Evolutionary conservation across 1,139 yeast species (phyloP).

Genomic region (Pichia norvegensis): DNA sequence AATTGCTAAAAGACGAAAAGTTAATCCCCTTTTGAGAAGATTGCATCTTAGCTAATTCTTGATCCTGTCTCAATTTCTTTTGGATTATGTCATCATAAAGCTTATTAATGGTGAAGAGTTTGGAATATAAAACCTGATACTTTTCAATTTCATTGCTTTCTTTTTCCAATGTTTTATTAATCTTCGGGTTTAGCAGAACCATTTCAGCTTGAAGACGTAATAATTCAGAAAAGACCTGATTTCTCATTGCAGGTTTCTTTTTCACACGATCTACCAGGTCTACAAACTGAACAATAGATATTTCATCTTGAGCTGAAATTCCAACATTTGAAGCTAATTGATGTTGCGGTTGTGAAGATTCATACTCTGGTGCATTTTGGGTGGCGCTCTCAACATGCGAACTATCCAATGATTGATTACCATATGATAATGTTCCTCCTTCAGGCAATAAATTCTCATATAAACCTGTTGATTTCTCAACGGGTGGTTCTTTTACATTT

Average conservation of each 20-base stretch:
- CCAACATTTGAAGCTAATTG: background rate
- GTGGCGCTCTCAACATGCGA: background rate
- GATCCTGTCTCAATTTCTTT: conserved; percentile 40
- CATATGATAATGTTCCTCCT: background rate
- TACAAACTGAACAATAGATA: conserved; percentile 61
- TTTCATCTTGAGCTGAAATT: conserved; percentile 45
- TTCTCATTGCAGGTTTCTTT: conserved; percentile 39
- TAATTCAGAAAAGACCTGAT: conserved; percentile 50
- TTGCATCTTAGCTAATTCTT: conserved; percentile 9
- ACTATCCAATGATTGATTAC: background rate
- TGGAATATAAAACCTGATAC: conserved; percentile 71
- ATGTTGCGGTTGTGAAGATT: background rate
- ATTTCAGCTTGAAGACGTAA: conserved; percentile 61
- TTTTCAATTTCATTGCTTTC: conserved; percentile 62
- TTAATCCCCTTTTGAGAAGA: background rate
- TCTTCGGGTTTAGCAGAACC: conserved; percentile 62
- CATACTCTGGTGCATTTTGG: background rate
- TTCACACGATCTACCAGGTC: conserved; percentile 52
- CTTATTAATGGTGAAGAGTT: conserved; percentile 69
- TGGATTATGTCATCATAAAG: conserved; percentile 77
- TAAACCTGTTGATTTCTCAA: conserved; percentile 17
- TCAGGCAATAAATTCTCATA: conserved; percentile 21
- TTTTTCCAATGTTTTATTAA: conserved; percentile 56
- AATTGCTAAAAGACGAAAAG: too few species aligned
- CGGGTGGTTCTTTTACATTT: conserved; percentile 10